These are phyloP conservation scores for Colletotrichum sp. DNA, from an alignment of 2,329 filamentous ascomycete species.

Conservation along the genomic window DNA sequence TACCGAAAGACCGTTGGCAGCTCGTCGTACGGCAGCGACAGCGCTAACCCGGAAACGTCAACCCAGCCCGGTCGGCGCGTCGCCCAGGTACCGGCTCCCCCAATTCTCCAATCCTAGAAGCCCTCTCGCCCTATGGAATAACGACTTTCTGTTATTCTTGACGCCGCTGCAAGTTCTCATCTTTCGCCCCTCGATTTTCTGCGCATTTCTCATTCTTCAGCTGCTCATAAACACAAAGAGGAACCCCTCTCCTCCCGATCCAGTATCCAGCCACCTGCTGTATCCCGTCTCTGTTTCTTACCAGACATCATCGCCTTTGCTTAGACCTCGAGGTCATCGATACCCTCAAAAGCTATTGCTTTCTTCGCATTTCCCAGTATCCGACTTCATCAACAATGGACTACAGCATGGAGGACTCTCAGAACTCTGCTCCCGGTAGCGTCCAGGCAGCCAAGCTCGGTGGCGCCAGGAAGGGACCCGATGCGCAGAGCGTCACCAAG, in stretches of 20 bases:
- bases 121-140: slow-evolving; percentile 9
- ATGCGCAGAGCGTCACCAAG: slow-evolving; percentile 79
- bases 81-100: slow-evolving; percentile 18
- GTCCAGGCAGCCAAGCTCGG: slow-evolving; percentile 67
- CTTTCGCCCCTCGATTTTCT: slow-evolving; percentile 8
- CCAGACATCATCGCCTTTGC: background rate
- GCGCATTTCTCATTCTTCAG: background rate
- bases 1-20: background rate
- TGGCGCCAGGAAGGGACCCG: slow-evolving; percentile 60
- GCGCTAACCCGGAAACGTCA: slow-evolving; percentile 10
- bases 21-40: slow-evolving; percentile 15
- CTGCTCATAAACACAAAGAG: background rate
- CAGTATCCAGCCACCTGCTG: background rate
- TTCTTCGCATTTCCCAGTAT: background rate
- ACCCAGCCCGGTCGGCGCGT: slow-evolving; percentile 4
- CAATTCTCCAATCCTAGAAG: slow-evolving; percentile 5
- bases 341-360: background rate
- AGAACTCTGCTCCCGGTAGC: slow-evolving; percentile 71
- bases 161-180: background rate
- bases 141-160: slow-evolving; percentile 9
- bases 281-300: background rate
- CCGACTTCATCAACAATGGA: slow-evolving; percentile 35
- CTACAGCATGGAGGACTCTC: slow-evolving; percentile 59
- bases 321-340: background rate
- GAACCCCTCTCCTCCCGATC: background rate